phyloP scores from a whole-genome alignment of 148 eudicot genomes.

The Rheum nobile region DNA sequence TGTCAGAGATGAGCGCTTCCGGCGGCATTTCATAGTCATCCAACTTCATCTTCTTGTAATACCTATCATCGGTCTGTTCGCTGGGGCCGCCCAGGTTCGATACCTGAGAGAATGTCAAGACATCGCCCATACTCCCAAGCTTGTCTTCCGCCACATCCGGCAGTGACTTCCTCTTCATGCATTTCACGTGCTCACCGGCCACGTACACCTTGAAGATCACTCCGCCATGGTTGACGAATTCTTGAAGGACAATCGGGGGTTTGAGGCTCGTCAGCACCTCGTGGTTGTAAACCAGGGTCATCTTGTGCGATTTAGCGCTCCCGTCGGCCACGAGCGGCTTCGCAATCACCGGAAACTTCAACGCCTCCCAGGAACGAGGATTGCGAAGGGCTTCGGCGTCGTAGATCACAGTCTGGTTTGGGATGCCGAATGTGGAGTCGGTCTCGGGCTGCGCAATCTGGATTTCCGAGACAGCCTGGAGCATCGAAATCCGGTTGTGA shows the following conservation, averaged over 20 bases:
- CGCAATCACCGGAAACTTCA: conserved; percentile 60
- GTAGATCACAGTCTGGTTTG: conserved; percentile 57
- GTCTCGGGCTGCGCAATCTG: conserved; percentile 4
- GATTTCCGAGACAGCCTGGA: conserved; percentile 43
- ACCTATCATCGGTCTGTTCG: conserved; percentile 35
- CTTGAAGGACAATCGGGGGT: conserved; percentile 60
- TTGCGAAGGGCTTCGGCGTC: conserved; percentile 25
- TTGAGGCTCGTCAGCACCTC: conserved; percentile 38
- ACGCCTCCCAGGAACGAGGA: conserved; percentile 20
- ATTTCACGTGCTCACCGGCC: conserved; percentile 52
- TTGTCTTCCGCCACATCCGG: conserved; percentile 57
- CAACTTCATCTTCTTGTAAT: conserved; percentile 34
- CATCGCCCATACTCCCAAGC: conserved; percentile 24
- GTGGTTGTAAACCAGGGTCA: conserved; percentile 42
- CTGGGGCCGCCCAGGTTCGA: conserved; percentile 35
- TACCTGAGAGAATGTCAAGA: conserved; percentile 56
- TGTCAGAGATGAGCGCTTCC: conserved; percentile 24
- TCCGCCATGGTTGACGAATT: conserved; percentile 72
- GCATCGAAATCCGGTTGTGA: conserved; percentile 66
- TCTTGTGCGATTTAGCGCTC: conserved; percentile 56
- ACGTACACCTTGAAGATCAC: conserved; percentile 75
- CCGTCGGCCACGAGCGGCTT: conserved; percentile 71
- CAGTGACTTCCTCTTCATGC: conserved; percentile 62
- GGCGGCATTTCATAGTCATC: conserved; percentile 64
- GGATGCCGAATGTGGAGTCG: conserved; percentile 43